Conservation (phyloP, 345 rosid species). For the Moricandia moricandioides region DNA sequence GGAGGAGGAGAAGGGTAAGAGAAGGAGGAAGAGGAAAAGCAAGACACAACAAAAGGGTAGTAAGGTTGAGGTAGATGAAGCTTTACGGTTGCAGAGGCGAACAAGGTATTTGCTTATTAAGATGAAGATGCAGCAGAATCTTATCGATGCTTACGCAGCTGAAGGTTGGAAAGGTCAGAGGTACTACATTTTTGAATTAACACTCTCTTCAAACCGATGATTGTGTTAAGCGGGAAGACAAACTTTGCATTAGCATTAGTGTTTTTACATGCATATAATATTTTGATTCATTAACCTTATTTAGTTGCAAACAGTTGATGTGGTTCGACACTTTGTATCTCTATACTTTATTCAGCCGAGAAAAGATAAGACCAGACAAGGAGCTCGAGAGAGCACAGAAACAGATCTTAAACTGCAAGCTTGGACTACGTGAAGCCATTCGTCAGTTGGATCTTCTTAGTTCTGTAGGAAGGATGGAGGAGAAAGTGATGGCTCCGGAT, state of each 20-base stretch:
- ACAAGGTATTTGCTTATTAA: constrained; percentile 81
- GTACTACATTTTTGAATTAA: constrained; percentile 40
- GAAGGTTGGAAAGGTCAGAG: constrained; percentile 99
- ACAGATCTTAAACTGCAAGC: constrained; percentile 86
- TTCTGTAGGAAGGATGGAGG: constrained; percentile 79
- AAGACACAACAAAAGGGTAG: constrained; percentile 48
- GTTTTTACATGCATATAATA: too few relatives aligned
- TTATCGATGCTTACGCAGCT: constrained; percentile 88
- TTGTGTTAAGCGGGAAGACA: too few relatives aligned
- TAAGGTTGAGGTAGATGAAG: constrained; percentile 55
- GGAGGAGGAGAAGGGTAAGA: constrained; percentile 42
- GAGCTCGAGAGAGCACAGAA: constrained; percentile 82
- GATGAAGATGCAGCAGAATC: constrained; percentile 97
- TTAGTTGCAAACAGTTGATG: not conserved
- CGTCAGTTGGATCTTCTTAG: constrained; percentile 78
- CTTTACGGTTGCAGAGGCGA: constrained; percentile 82
- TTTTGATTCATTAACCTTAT: too few relatives aligned
- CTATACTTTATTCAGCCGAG: constrained; percentile 54
- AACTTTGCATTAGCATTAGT: too few relatives aligned
- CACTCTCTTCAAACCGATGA: constrained; percentile 3
- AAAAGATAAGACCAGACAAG: constrained; percentile 88
- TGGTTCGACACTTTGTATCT: constrained; percentile 17
- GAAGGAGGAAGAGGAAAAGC: constrained; percentile 49
- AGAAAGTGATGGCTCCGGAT: constrained; percentile 82
- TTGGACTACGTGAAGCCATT: constrained; percentile 88